phyloP scores from a whole-genome alignment of 345 rosid species.

The Eucalyptus lansdowneana region DNA sequence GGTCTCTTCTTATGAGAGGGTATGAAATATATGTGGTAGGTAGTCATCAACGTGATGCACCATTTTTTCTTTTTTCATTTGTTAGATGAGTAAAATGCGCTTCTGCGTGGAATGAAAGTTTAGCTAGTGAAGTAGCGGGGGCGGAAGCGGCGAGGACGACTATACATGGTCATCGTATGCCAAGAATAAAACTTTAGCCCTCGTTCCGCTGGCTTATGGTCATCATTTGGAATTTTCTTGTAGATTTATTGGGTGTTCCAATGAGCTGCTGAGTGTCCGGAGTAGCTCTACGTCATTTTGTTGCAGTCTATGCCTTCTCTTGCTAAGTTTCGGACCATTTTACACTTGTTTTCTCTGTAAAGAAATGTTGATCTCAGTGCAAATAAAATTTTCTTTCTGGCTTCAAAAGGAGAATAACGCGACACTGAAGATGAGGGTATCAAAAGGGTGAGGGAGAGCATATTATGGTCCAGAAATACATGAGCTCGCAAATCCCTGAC shows the following conservation, averaged over 20 bases:
- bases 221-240: neutral
- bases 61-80: neutral
- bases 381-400: neutral
- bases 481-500: neutral
- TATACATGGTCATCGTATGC: neutral
- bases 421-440: neutral
- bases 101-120: neutral
- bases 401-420: neutral
- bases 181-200: neutral
- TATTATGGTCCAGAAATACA: neutral
- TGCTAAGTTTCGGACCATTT: neutral
- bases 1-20: slow-evolving; percentile 24
- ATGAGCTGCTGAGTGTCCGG: neutral
- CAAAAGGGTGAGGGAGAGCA: neutral
- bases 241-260: neutral
- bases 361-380: neutral
- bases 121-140: neutral
- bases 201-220: neutral
- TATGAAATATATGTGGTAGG: neutral
- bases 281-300: neutral
- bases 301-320: neutral
- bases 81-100: neutral
- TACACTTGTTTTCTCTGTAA: neutral
- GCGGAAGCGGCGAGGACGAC: neutral
- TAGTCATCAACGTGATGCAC: neutral